Percentiles rank a stretch among this genome's conserved stretches.
Evolutionary conservation across 306 rosid species (phyloP).

Genomic region (Fragaria vesca): DNA sequence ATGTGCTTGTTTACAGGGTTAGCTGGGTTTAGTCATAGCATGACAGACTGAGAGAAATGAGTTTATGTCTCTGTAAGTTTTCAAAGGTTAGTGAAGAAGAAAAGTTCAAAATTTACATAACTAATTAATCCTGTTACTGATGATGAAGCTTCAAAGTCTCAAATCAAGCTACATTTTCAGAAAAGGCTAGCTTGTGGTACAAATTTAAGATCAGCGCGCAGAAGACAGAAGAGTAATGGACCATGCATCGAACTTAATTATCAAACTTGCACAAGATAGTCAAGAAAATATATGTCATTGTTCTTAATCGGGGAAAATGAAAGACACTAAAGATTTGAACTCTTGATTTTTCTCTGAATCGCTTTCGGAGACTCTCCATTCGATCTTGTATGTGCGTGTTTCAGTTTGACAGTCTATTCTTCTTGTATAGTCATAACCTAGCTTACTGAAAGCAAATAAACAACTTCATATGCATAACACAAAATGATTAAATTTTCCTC

Average conservation of each 20-base stretch:
- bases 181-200: not conserved
- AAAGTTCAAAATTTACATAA: too few species aligned
- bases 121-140: not conserved
- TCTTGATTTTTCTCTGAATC: not conserved
- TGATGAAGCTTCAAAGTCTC: not conserved
- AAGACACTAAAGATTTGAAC: not conserved
- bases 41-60: too few species aligned
- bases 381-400: not conserved
- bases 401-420: not conserved
- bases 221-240: not conserved
- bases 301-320: not conserved
- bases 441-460: not conserved
- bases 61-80: too few species aligned
- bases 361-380: not conserved
- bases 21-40: too few species aligned
- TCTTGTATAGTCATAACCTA: not conserved
- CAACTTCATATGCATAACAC: not conserved
- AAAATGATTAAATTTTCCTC: not conserved
- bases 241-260: not conserved
- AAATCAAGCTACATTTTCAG: not conserved
- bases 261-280: not conserved
- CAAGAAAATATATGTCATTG: not conserved
- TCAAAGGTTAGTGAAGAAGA: too few species aligned
- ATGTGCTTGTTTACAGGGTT: too few species aligned
- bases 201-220: not conserved